Evolutionary conservation across 306 rosid genomes (phyloP), one percentile per base, ranked within the genome.

Genomic region (Cucurbita pepo): DNA sequence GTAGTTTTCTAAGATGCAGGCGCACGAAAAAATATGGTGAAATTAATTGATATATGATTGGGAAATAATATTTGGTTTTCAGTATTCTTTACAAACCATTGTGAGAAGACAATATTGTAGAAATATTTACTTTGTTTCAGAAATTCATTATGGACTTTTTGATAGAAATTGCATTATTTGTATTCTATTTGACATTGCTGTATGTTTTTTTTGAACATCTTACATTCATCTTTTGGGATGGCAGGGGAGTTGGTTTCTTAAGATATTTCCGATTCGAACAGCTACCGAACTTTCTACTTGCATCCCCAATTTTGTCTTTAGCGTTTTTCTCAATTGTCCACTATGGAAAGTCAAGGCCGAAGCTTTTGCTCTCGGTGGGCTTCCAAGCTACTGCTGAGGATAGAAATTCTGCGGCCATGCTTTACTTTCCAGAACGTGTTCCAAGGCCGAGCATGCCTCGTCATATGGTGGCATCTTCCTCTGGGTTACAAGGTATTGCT

Each of bases 161-260:
- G 3, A 19, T 12, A 22, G 55, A 45, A 21, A 10, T 63, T 66
- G 36, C 15, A 47, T 21, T 44, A 64, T 66, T 45, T 47, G 10
- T n/a, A 41, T 18, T 47, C 72, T 14, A 45, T 21, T 21, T 19
- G 55, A 44, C 8, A 6, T 66, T 47, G 55, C 48, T 45, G 12
- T 41, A 5, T 21, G 18, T 16, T 71, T 30, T 13, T 30, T 30
- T 69, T 48, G 7, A 15, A 47, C 73, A 47, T 69, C 56, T 77
- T 81, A 69, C 41, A 12, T 79, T 61, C 54, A 44, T 45, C 77
- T 79, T 73, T 78, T 61, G 67, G 75, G 56, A 78, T 83, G 81
- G 71, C 91, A 94, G 97, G 98, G 89, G 86, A 66, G 96, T 86
- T 51, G 98, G 97, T 80, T 94, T 94, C 90, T 83, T 89, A 88